Conservation (phyloP, 176 grass and related monocot genomes). For the Calamus simplicifolius region DNA sequence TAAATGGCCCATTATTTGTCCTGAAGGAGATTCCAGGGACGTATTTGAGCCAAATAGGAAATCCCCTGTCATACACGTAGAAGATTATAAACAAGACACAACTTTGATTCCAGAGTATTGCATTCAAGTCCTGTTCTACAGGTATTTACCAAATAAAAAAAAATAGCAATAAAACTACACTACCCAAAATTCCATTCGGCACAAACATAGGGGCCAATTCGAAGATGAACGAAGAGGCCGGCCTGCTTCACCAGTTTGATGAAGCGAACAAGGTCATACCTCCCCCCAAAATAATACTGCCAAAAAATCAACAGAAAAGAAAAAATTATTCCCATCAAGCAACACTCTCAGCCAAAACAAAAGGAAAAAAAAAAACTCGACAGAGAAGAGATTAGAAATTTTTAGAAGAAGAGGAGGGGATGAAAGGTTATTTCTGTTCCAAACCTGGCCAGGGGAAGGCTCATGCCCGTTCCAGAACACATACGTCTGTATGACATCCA, state of each 20-base stretch:
- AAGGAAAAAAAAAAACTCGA: not conserved
- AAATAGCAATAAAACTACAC: not conserved
- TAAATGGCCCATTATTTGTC: constrained; percentile 91
- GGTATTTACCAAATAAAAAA: too few relatives aligned
- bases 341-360: too few relatives aligned
- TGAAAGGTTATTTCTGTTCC: not conserved
- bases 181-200: constrained; percentile 98
- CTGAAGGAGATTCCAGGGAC: constrained; percentile 87
- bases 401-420: too few relatives aligned
- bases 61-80: constrained; percentile 51
- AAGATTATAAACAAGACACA: constrained; percentile 5
- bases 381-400: not conserved
- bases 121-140: too few relatives aligned
- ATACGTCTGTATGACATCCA: constrained; percentile 95
- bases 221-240: constrained; percentile 92
- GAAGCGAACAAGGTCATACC: constrained; percentile 88
- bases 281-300: constrained; percentile 77
- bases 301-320: not conserved
- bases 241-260: constrained; percentile 79
- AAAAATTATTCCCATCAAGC: not conserved
- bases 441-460: constrained; percentile 67
- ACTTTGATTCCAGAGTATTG: too few relatives aligned
- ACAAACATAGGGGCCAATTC: constrained; percentile 91
- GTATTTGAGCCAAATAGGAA: constrained; percentile 98
- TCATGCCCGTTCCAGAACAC: constrained; percentile 98